Evolutionary conservation across 2,329 filamentous ascomycete genomes (phyloP).

Genomic region (Stagonosporopsis rhizophila): DNA sequence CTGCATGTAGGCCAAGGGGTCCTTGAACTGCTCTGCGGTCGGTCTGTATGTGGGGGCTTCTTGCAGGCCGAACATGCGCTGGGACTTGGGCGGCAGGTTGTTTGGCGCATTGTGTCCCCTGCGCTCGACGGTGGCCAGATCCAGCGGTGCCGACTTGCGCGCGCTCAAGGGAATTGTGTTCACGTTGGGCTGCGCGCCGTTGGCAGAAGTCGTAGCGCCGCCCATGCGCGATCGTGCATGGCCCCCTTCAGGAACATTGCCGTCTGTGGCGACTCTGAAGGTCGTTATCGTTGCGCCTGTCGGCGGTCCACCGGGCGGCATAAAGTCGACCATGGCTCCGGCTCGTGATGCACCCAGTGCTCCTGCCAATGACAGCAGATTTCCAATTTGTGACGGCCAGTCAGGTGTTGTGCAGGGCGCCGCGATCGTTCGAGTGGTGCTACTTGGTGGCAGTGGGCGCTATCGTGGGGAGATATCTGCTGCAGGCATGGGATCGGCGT

Average conservation of each 20-base stretch:
- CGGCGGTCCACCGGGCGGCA: slow-evolving; percentile 40
- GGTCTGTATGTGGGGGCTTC: slow-evolving; percentile 92
- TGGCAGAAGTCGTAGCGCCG: slow-evolving; percentile 30
- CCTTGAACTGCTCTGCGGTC: slow-evolving; percentile 91
- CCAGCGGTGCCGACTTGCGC: slow-evolving; percentile 72
- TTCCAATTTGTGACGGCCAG: slow-evolving; percentile 19
- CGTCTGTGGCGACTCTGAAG: slow-evolving; percentile 47
- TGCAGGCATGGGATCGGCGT: slow-evolving; percentile 41
- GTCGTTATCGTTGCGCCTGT: slow-evolving; percentile 47
- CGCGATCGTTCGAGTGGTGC: slow-evolving; percentile 15
- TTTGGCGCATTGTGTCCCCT: slow-evolving; percentile 80
- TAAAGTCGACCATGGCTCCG: slow-evolving; percentile 47
- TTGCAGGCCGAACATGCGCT: slow-evolving; percentile 80
- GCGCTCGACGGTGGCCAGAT: slow-evolving; percentile 89
- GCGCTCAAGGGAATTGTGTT: slow-evolving; percentile 66
- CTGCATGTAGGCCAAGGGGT: slow-evolving; percentile 90
- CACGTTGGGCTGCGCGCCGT: slow-evolving; percentile 48
- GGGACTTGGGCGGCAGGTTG: slow-evolving; percentile 77
- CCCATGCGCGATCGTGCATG: slow-evolving; percentile 41
- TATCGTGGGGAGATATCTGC: slow-evolving; percentile 40
- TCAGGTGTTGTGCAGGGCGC: background rate
- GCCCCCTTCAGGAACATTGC: slow-evolving; percentile 29
- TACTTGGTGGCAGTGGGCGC: slow-evolving; percentile 30
- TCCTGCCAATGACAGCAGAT: slow-evolving; percentile 11
- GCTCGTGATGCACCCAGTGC: slow-evolving; percentile 36